These are phyloP conservation scores for Starmerella powellii DNA, from an alignment of 805 yeast genomes.

Conservation along the genomic window DNA sequence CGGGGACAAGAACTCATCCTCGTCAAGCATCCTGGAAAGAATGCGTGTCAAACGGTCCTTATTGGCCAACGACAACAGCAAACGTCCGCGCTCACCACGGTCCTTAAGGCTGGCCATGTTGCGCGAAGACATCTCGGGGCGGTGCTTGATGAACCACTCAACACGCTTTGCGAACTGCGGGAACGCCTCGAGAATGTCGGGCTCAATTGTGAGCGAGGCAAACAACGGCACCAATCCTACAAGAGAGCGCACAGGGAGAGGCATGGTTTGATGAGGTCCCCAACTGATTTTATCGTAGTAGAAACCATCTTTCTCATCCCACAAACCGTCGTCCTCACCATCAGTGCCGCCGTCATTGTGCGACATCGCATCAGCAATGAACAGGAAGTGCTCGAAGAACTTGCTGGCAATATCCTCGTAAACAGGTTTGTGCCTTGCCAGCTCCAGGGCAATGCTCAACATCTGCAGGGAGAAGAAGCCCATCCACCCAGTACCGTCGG, in stretches of 20 bases:
- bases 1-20: conserved; percentile 68
- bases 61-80: conserved; percentile 66
- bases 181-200: conserved; percentile 61
- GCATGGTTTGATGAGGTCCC: conserved; percentile 53
- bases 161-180: conserved; percentile 74
- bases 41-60: conserved; percentile 68
- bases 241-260: conserved; percentile 73
- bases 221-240: conserved; percentile 87
- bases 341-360: conserved; percentile 42
- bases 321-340: conserved; percentile 37
- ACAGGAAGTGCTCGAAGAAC: conserved; percentile 81
- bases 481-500: conserved; percentile 97
- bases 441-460: conserved; percentile 84
- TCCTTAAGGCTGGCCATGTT: conserved; percentile 77
- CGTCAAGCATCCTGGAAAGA: conserved; percentile 70
- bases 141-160: conserved; percentile 69
- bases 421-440: conserved; percentile 71
- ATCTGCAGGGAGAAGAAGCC: conserved; percentile 81
- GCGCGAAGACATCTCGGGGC: conserved; percentile 56
- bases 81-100: conserved; percentile 66
- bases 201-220: conserved; percentile 80
- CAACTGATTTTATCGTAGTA: conserved; percentile 83
- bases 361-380: conserved; percentile 91
- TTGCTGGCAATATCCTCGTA: conserved; percentile 91
- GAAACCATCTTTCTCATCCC: conserved; percentile 84